phyloP scores from a whole-genome alignment of 2,329 filamentous ascomycete genomes.

The Botrytis cinerea region DNA sequence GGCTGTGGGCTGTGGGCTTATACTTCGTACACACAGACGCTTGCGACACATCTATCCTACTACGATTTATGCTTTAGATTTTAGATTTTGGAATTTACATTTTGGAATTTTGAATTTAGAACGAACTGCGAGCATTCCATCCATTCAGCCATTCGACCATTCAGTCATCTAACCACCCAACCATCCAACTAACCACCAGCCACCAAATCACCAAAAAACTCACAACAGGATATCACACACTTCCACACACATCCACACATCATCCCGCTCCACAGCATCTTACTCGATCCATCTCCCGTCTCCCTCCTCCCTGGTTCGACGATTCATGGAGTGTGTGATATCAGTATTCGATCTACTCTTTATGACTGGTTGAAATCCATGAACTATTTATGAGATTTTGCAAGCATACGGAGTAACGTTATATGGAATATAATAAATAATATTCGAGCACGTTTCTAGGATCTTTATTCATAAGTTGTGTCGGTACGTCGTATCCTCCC shows the following conservation, averaged over 20 bases:
- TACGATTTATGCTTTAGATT: conserved; percentile 11
- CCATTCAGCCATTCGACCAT: background rate
- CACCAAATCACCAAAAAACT: background rate
- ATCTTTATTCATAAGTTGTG: background rate
- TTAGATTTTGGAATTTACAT: background rate
- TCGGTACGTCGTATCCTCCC: background rate
- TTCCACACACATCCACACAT: background rate
- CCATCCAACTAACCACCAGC: background rate
- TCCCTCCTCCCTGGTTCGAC: conserved; percentile 13
- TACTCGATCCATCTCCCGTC: background rate
- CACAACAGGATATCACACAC: conserved; percentile 18
- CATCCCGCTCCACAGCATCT: conserved; percentile 12
- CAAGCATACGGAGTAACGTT: background rate
- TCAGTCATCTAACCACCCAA: background rate
- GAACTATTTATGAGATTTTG: background rate
- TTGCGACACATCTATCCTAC: conserved; percentile 1
- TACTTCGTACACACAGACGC: conserved; percentile 14
- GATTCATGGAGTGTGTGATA: conserved; percentile 10
- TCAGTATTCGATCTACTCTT: background rate
- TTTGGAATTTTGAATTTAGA: background rate
- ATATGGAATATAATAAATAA: background rate
- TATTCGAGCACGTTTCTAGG: background rate
- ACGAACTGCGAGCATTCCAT: conserved; percentile 8
- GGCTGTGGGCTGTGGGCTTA: background rate
- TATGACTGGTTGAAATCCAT: background rate